phyloP scores from a whole-genome alignment of 2,329 filamentous ascomycete genomes.

The Ceratocystis destructans region DNA sequence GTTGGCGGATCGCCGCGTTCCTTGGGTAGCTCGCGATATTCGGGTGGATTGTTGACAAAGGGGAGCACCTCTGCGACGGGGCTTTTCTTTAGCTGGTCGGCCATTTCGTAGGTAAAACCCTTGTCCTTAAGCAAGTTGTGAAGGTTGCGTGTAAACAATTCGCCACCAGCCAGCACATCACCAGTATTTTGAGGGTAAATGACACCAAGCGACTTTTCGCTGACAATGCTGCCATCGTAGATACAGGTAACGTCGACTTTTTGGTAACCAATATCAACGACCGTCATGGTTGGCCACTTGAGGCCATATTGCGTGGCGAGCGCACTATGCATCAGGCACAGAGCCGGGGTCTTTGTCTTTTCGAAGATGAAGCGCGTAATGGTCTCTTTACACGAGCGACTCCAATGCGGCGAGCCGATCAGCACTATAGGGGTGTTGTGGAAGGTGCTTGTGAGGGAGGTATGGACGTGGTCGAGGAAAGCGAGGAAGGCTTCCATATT shows the following conservation, averaged over 20 bases:
- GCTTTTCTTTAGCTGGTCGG: constrained; percentile 56
- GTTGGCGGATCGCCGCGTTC: constrained; percentile 24
- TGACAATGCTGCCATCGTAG: constrained; percentile 63
- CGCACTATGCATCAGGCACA: constrained; percentile 81
- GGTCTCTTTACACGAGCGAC: constrained; percentile 69
- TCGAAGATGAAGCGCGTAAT: constrained; percentile 94
- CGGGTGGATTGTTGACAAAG: constrained; percentile 34
- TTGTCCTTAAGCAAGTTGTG: constrained; percentile 49
- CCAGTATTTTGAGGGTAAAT: constrained; percentile 30
- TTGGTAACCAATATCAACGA: constrained; percentile 81
- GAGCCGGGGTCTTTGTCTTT: constrained; percentile 85
- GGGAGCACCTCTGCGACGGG: constrained; percentile 52
- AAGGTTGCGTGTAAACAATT: constrained; percentile 68
- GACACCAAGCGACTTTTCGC: constrained; percentile 48
- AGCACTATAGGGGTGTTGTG: constrained; percentile 94
- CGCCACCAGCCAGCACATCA: constrained; percentile 57
- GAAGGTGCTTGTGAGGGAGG: constrained; percentile 75
- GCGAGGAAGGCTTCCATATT: constrained; percentile 91
- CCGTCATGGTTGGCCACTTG: constrained; percentile 59
- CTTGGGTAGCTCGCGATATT: constrained; percentile 37
- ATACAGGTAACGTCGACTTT: constrained; percentile 91
- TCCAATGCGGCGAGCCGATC: constrained; percentile 82
- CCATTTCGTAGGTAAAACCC: constrained; percentile 51
- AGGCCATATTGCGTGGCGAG: constrained; percentile 78
- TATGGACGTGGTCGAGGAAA: constrained; percentile 82